Evolutionary conservation across 2,329 filamentous ascomycete genomes (phyloP).

Genomic region (Rhynchosporium secalis): DNA sequence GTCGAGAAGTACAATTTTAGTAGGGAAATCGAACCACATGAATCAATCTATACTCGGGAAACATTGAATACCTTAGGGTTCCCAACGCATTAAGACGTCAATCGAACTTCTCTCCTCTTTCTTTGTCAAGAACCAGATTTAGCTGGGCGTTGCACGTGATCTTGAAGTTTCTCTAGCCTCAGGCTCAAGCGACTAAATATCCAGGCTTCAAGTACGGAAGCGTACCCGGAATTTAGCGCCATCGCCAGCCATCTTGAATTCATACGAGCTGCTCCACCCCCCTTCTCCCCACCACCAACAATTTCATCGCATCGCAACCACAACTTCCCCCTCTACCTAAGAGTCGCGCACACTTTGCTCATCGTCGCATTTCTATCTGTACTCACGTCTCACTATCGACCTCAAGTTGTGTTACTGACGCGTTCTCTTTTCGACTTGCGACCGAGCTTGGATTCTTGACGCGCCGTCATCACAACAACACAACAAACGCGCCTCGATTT

Average conservation of each 20-base stretch:
- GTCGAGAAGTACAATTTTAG: too few relatives aligned
- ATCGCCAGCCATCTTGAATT: constrained; percentile 21
- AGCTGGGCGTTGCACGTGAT: not conserved
- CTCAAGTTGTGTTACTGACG: constrained; percentile 18
- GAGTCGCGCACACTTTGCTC: constrained; percentile 17
- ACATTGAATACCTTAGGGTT: too few relatives aligned
- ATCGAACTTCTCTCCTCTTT: not conserved
- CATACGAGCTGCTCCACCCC: constrained; percentile 11
- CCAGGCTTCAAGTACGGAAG: constrained; percentile 10
- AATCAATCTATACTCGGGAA: too few relatives aligned
- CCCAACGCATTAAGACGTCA: too few relatives aligned
- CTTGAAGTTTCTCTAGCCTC: not conserved
- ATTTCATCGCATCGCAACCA: constrained; percentile 19
- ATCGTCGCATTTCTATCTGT: constrained; percentile 20
- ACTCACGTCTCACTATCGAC: not conserved
- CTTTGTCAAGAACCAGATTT: not conserved
- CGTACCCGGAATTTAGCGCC: not conserved
- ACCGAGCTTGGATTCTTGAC: constrained; percentile 24
- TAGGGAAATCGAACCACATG: too few relatives aligned
- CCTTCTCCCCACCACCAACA: constrained; percentile 25
- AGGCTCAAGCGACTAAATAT: not conserved
- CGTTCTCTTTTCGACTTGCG: constrained; percentile 25
- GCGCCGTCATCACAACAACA: constrained; percentile 29
- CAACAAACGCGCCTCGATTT: constrained; percentile 31
- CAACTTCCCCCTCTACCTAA: constrained; percentile 19